Evolutionary conservation across 2,329 filamentous ascomycete genomes (phyloP).

Genomic region (Elsinoe batatas): DNA sequence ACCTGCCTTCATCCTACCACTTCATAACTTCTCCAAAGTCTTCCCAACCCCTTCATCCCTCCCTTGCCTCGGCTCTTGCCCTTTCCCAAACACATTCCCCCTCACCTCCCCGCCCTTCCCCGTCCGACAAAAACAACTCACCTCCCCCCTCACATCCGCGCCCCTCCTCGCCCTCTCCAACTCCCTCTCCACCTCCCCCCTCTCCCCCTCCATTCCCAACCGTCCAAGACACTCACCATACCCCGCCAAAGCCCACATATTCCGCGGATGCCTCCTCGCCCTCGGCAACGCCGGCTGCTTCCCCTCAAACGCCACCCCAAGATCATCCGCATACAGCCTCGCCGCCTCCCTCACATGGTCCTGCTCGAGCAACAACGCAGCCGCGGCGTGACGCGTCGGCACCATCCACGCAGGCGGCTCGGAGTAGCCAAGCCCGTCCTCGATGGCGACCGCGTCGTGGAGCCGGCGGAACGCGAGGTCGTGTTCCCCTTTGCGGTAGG

Average conservation of each 20-base stretch:
- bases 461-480: constrained; percentile 50
- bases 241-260: constrained; percentile 67
- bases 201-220: constrained; percentile 42
- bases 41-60: too few relatives aligned
- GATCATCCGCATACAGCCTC: constrained; percentile 30
- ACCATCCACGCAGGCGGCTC: constrained; percentile 77
- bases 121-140: constrained; percentile 49
- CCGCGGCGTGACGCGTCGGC: constrained; percentile 58
- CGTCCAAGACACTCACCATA: constrained; percentile 58
- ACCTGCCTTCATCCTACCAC: too few relatives aligned
- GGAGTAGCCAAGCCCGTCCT: constrained; percentile 56
- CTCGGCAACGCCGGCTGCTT: constrained; percentile 46
- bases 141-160: constrained; percentile 49
- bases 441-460: constrained; percentile 45
- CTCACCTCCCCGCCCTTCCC: neutral
- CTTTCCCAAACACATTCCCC: too few relatives aligned
- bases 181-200: constrained; percentile 38
- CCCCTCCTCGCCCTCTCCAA: constrained; percentile 44
- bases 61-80: too few relatives aligned
- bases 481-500: constrained; percentile 54
- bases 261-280: constrained; percentile 57
- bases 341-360: constrained; percentile 33
- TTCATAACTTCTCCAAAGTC: too few relatives aligned
- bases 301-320: constrained; percentile 24
- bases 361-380: constrained; percentile 58